phyloP scores from a whole-genome alignment of 306 rosid species.

The Sophora flavescens region DNA sequence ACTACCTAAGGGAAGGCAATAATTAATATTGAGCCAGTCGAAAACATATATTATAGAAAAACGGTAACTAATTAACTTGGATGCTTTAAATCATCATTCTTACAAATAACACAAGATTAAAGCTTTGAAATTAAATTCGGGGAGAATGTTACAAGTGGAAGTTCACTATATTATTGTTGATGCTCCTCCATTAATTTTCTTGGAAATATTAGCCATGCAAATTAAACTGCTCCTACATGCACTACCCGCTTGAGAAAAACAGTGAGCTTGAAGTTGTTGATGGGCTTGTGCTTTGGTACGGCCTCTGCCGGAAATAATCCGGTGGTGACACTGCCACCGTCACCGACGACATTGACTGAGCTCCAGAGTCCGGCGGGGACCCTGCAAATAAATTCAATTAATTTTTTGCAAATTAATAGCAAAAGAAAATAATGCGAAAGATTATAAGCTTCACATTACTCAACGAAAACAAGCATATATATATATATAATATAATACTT shows the following conservation, averaged over 20 bases:
- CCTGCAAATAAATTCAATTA: slow-evolving; percentile 41
- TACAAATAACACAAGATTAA: slow-evolving; percentile 30
- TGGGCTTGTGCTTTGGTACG: slow-evolving; percentile 62
- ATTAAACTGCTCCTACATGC: slow-evolving; percentile 38
- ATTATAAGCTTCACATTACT: background rate
- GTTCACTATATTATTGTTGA: slow-evolving; percentile 46
- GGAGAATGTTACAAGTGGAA: slow-evolving; percentile 40
- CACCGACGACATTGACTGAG: slow-evolving; percentile 71
- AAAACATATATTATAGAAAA: background rate
- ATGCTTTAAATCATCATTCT: slow-evolving; percentile 37
- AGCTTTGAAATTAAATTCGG: slow-evolving; percentile 36
- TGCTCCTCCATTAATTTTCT: slow-evolving; percentile 47
- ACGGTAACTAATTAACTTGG: slow-evolving; percentile 15
- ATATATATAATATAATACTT: too few relatives aligned
- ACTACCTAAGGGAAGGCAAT: background rate
- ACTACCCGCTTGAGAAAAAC: slow-evolving; percentile 78
- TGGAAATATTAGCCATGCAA: slow-evolving; percentile 48
- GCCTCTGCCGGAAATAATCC: slow-evolving; percentile 73
- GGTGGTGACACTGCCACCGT: slow-evolving; percentile 89
- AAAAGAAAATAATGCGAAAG: background rate
- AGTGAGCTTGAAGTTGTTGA: slow-evolving; percentile 71
- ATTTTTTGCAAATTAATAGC: background rate
- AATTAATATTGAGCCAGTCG: background rate
- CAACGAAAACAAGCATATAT: background rate
- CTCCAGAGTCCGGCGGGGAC: slow-evolving; percentile 76